Base-by-base conservation (phyloP, 2,329 filamentous ascomycete species). In the Tolypocladium album region DNA sequence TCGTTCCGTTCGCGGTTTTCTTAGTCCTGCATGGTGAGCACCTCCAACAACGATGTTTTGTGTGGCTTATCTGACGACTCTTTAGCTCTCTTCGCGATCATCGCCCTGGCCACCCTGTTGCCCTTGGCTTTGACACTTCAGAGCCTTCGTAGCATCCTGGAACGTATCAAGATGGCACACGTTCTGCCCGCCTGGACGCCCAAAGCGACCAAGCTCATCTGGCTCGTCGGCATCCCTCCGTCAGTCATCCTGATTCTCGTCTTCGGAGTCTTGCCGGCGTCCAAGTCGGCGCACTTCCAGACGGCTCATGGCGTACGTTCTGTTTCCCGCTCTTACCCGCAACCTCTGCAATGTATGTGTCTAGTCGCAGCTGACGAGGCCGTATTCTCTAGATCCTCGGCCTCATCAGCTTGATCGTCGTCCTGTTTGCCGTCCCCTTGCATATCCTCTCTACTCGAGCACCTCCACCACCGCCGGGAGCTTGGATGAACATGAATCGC, bases 291-390 rank as follows among this genome's bases (percentile, higher is more conserved):
- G 1, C 68, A 73, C 43, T 71, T 72, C 61, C 62, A 64, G 11
- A 69, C 67, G 4, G 61, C 66, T 3, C 71, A 74, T 31, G 69
- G 66, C 0, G 69, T 73, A 66, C 62, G 69, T 43, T 8, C n/a
- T 17, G 3, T 20, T 12, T 15, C 22, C 36, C 20, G n/a, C 17
- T 31, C n/a, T 9, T n/a, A 17, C 45, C 8, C 9, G 22, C 43
- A 24, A 13, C 13, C 27, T 4, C n/a, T 11, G 13, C 22, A 34
- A 12, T 20, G 8, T 12, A 13, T 40, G n/a, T 12, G 61, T 12
- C 58, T 55, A 11, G 9, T 17, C 24, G 13, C 24, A 20, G 20
- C 47, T 50, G 13, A 50, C 47, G 31, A 22, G 4, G 42, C 7
- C 1, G 7, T 45, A 9, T 15, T 11, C 1, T n/a, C 17, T 55